Base-by-base conservation (phyloP, 495 filamentous ascomycete genomes). In the Glutinoglossum americanum region DNA sequence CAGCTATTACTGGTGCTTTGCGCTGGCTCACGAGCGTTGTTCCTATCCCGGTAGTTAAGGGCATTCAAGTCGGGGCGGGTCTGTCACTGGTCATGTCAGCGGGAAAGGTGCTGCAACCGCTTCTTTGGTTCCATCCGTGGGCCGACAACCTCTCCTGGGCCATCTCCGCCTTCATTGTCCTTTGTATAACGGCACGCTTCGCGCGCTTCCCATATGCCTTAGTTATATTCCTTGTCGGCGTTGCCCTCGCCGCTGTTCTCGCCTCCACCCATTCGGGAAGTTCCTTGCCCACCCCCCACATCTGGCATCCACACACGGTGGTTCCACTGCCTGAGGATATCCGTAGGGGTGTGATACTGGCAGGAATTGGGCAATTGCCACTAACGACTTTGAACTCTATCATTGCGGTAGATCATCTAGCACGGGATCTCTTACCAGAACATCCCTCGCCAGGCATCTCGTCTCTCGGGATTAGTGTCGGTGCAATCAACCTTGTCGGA, bases 11-110 rank as follows among this genome's bases (percentile, higher is more conserved):
- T 0, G 83, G 89, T 13, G 68, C 89, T 10, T 70, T 95, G 8
- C 71, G 70, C 51, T 83, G 80, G 75, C 80, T 85, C 57, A 76
- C 80, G 8, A 65, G 71, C n/a, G 72, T 77, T 8, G 83, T 94
- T 26, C 90, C 90, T 0, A 76, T 85, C 19, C 86, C 88, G 3
- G 80, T 97, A 3, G 78, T 97, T 57, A 94, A 92, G 65, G 90
- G 90, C 11, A 94, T 97, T 63, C 90, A 97, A 68, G 79, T 94
- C 51, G 90, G 89, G 26, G 89, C 90, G 3, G 90, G 88, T 0
- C 70, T 97, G 26, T 82, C 80, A 13, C 75, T 97, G 13, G 73
- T 85, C 47, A 78, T 90, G 55, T 82, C 84, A 25, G 83, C 86
- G 8, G 83, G 83, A n/a, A 65, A 70, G 2, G 73, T 73, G 57